Evolutionary conservation across 306 rosid species (phyloP).

Genomic region (Cucurbita ficifolia): DNA sequence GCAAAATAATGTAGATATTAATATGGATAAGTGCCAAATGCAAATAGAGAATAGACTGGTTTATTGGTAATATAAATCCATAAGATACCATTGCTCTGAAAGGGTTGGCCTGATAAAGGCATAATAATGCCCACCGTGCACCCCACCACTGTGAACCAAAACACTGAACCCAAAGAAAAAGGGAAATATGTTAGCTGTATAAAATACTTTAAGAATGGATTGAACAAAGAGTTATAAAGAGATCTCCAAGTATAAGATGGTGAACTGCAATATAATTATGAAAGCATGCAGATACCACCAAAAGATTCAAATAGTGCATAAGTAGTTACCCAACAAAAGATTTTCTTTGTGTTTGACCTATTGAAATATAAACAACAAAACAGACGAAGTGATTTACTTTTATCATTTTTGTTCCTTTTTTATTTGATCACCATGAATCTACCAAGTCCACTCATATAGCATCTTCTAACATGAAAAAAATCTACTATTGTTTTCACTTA

Average conservation of each 20-base stretch:
- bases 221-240: neutral
- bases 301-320: neutral
- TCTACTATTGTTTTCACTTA: neutral
- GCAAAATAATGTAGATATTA: neutral
- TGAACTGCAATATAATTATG: neutral
- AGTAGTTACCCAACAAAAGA: neutral
- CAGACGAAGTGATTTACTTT: neutral
- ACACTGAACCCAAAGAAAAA: constrained; percentile 44
- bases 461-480: neutral
- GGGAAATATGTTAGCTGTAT: neutral
- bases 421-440: neutral
- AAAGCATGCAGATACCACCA: neutral
- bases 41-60: neutral
- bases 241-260: neutral
- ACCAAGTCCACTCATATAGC: neutral
- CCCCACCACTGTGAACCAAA: constrained; percentile 99
- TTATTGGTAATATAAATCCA: neutral
- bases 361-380: neutral
- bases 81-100: constrained; percentile 65
- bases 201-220: neutral
- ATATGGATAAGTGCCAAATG: neutral
- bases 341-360: neutral
- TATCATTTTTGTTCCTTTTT: neutral
- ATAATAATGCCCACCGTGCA: constrained; percentile 96
- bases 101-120: constrained; percentile 97